Evolutionary conservation across 768 basidiomycete species (phyloP), one percentile per base, ranked within the genome.

Genomic region (Trametes maxima): DNA sequence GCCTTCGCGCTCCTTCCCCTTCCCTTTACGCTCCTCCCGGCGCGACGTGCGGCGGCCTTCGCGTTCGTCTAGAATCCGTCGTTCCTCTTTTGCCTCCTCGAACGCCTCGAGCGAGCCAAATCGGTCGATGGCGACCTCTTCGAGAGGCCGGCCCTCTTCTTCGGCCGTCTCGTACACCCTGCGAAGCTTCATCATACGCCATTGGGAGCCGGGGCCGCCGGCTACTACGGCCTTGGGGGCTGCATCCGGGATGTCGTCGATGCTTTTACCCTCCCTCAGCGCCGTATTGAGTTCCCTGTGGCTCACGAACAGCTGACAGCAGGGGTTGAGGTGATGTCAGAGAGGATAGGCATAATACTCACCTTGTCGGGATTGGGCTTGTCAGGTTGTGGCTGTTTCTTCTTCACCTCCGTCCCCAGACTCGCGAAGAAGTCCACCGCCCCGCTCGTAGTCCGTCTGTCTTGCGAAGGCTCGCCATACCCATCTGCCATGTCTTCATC

Each of bases 151-250:
- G 5, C 84, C 83, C 73, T 95, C 94, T 69, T 98, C 95, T 60
- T 93, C 87, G 0, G 91, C 94, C 2, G 90, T 83, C 72, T 98
- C 96, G 70, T 93, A 95, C 0, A 94, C 89, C 16, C 92, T 83
- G 42, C 88, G 85, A 0, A 99, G 84, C 67, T 95, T 94, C 88
- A 92, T 94, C 97, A 98, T 98, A 16, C 97, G 87, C 96, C 97
- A 99, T 70, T 86, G 87, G 2, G 93, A 94, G 12, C 96, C 96
- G 5, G 95, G 90, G 1, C 94, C 94, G 2, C 96, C 96, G 0
- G 94, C 93, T 0, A 83, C 85, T 56, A 78, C 72, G 21, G 83
- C 70, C 71, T 82, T 85, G 5, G 80, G 74, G 50, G 77, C 68
- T 3, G 80, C 69, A 24, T 77, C 76, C 52, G 79, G 76, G 13